Base-by-base conservation (phyloP, 768 basidiomycete genomes). In the Lepiota brunneoincarnata region DNA sequence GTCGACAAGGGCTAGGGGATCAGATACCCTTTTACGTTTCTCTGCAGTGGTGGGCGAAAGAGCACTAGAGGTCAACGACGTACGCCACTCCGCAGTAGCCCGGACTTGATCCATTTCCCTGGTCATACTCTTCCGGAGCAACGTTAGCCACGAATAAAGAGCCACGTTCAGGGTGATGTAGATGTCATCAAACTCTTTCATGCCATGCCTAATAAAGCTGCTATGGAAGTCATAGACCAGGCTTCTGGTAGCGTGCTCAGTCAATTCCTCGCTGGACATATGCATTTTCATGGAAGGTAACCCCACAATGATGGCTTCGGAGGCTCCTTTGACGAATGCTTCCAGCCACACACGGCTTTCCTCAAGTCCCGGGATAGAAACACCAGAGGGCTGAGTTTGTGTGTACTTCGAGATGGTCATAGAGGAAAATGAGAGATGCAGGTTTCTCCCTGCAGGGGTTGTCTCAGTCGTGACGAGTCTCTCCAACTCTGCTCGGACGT, bases 131-230 rank as follows among this genome's bases (percentile, higher is more conserved):
- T 89, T 91, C 54, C 88, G 82, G 37, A 91, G 75, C 20, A 86
- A 68, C 1, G 87, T 89, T 41, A 93, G 78, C 89, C 89, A 91
- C 7, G 88, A 81, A 63, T 92, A 92, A 1, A 92, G 72, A 0
- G 86, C 79, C 63, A 91, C 83, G 71, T 93, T 93, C 59, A 93
- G 75, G 3, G 89, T 87, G 68, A 93, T 90, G 67, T 87, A 92
- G 51, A 93, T 91, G 59, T 90, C 87, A 59, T 91, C 86, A 26
- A 78, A 74, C 46, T 82, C 79, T 59, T 75, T 72, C 68, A 73
- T 72, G 21, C 77, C 79, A 54, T 75, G 72, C 23, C 80, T 79
- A 38, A 80, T 69, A 65, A 91, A 91, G 52, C 77, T 71, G 63
- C 86, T 89, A 68, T 83, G 74, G 69, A 91, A 91, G 62, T 86